Base-by-base conservation (phyloP, 306 rosid genomes). In the Pyrus bretschneideri region DNA sequence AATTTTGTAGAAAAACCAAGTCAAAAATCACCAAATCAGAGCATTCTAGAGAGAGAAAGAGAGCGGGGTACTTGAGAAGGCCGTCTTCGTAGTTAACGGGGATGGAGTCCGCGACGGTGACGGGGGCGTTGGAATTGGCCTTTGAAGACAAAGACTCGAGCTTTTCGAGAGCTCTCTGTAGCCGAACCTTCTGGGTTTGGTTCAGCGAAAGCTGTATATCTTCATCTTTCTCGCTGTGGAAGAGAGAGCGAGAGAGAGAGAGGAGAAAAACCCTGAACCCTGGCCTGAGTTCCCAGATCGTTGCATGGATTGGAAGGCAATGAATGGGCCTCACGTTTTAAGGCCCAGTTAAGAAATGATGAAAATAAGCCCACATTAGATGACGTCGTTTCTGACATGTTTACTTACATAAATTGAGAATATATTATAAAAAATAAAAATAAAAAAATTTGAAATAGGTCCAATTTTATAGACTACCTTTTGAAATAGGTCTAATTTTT, bases 171-270 rank as follows among this genome's bases (percentile, higher is more conserved):
- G 96, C 96, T 80, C 88, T 92, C 70, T 87, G 85, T 27, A 92
- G 85, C 57, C 97, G 95, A 74, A 90, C 78, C 88, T 89, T 95
- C 91, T 95, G 98, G 44, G 97, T 90, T 85, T 92, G 90, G 87
- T 85, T 92, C 84, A 92, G 82, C 9, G 91, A 62, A 69, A 84
- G 60, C 77, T 86, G 81, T 51, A 78, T 52, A 22, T 73, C 85
- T 72, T 75, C 89, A 83, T 78, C 62, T 44, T 65, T 62, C 30
- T 25, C 66, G 2, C 27, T 35, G 51, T 17, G 0, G 33, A 17
- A 11, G 33, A 46, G 63, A 10, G 11, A 3, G 14, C 0, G 49
- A 45, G 49, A 42, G 46, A 46, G 19, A 4, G 52, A 4, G 6
- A 14, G 70, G 17, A 7, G 55, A 23, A 30, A 79, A 66, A 15